Evolutionary conservation across 2,329 filamentous ascomycete species (phyloP).

Genomic region (Fusarium sp.): DNA sequence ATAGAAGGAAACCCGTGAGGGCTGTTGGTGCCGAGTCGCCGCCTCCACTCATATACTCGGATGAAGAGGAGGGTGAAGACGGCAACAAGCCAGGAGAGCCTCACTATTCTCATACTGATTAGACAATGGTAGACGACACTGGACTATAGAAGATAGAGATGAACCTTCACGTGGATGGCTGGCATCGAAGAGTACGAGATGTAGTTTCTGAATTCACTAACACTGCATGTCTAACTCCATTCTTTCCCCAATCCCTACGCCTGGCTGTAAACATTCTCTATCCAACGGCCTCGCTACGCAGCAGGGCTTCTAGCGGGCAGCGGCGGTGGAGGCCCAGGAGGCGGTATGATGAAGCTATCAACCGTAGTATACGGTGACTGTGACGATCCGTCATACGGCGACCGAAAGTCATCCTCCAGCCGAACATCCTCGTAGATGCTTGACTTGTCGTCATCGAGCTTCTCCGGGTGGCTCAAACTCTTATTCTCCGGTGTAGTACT

Average conservation of each 20-base stretch:
- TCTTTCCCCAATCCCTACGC: background rate
- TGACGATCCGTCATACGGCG: background rate
- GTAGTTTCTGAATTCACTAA: background rate
- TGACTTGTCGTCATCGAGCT: background rate
- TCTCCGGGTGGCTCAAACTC: background rate
- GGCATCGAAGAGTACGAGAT: background rate
- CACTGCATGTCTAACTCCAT: background rate
- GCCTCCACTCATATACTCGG: background rate
- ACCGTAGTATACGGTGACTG: background rate
- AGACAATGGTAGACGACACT: background rate
- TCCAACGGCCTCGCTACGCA: background rate
- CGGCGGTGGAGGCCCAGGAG: conserved; percentile 10
- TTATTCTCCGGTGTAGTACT: background rate
- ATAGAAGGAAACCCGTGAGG: background rate
- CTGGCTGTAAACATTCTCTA: background rate
- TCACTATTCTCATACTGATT: background rate
- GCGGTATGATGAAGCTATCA: conserved; percentile 8
- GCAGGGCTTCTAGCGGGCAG: conserved; percentile 14
- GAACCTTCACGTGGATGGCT: background rate
- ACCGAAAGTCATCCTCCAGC: background rate
- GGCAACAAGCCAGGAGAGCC: background rate
- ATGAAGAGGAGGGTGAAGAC: background rate
- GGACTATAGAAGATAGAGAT: background rate
- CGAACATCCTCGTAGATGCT: conserved; percentile 30
- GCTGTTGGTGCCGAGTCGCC: background rate